A percentile compares a stretch with the other conserved stretches of the same genome.
These are phyloP conservation scores for Pyrenopolyporus hunteri DNA, from an alignment of 495 filamentous ascomycete species.

Conservation along the genomic window DNA sequence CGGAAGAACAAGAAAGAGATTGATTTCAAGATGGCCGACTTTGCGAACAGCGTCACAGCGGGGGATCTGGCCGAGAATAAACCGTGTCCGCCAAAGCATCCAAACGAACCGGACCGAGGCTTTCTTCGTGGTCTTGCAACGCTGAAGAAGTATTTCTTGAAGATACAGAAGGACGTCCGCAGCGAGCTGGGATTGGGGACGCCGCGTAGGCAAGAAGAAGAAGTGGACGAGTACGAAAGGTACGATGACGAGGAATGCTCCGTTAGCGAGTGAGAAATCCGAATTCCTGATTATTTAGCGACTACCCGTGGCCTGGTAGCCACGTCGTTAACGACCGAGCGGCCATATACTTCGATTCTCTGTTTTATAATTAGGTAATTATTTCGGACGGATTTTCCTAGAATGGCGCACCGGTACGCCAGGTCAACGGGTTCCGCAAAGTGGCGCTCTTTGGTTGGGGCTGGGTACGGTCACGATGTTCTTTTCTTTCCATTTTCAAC, in stretches of 20 bases:
- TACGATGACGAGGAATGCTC: slow-evolving; percentile 43
- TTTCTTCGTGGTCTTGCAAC: slow-evolving; percentile 86
- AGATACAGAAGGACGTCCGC: slow-evolving; percentile 80
- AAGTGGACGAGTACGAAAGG: slow-evolving; percentile 46
- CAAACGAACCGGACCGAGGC: slow-evolving; percentile 80
- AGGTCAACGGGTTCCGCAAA: slow-evolving; percentile 10
- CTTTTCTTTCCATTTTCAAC: slow-evolving; percentile 9
- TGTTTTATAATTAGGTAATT: slow-evolving; percentile 33
- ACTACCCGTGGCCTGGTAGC: not conserved
- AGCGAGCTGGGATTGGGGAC: slow-evolving; percentile 55
- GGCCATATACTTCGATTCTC: slow-evolving; percentile 18
- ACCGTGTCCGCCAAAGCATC: slow-evolving; percentile 81
- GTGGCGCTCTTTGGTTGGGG: slow-evolving; percentile 17
- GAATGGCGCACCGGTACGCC: slow-evolving; percentile 28
- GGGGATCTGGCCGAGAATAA: slow-evolving; percentile 70
- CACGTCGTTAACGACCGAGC: not conserved
- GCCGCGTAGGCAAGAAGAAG: slow-evolving; percentile 47
- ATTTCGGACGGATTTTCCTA: slow-evolving; percentile 18
- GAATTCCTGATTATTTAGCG: not conserved
- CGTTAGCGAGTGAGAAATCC: slow-evolving; percentile 45
- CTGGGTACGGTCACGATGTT: slow-evolving; percentile 9
- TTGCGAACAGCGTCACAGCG: slow-evolving; percentile 94
- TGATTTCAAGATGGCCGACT: slow-evolving; percentile 96
- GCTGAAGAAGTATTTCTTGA: slow-evolving; percentile 82
- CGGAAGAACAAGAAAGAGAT: slow-evolving; percentile 60